Base-by-base conservation (phyloP, 2,329 filamentous ascomycete genomes). In the Laburnicola sp. region DNA sequence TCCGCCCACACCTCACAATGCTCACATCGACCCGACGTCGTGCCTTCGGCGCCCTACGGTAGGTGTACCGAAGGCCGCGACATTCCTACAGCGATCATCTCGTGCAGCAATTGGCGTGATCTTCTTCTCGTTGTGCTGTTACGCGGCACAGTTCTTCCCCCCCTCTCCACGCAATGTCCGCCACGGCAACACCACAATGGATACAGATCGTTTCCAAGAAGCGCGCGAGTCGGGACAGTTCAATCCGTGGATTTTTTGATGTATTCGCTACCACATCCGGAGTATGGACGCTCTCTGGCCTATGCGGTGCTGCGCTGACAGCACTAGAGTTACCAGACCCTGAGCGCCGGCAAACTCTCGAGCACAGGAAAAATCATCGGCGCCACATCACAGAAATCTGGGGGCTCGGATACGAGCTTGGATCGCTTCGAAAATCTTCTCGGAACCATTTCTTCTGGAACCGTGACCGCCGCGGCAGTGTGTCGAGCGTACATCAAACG, bases 401-500 rank as follows among this genome's bases (percentile, higher is more conserved):
- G 16, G 16, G 16, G 16, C 16, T 16, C 16, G 16, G 28, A 51
- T 22, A 56, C 52, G 27, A 48, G 51, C 38, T 54, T 63, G 26
- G 63, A 64, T 25, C 38, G 50, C 40, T 53, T 66, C 26, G 54
- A 60, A 16, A 44, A 52, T 8, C 59, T 67, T 45, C 57, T 61
- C 23, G 48, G 57, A 31, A 61, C 59, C 41, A 63, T 70, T 16
- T 53, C 49, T n/a, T 63, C 66, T 39, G 57, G 65, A 37, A 51
- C 56, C 16, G 62, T 69, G 49, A 67, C 64, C 41, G 66, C 68
- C 38, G 51, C 58, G 23, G 54, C 60, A 49, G 57, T 71, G 27
- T 69, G 67, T 40, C 45, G 46, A 32, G 61, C 67, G 48, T 68
- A 67, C 43, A 66, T 70, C 53, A 45, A 57, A 53, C 61, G 68